These are phyloP conservation scores for Clavispora carvajalis DNA, from an alignment of 805 yeast species.

Conservation along the genomic window DNA sequence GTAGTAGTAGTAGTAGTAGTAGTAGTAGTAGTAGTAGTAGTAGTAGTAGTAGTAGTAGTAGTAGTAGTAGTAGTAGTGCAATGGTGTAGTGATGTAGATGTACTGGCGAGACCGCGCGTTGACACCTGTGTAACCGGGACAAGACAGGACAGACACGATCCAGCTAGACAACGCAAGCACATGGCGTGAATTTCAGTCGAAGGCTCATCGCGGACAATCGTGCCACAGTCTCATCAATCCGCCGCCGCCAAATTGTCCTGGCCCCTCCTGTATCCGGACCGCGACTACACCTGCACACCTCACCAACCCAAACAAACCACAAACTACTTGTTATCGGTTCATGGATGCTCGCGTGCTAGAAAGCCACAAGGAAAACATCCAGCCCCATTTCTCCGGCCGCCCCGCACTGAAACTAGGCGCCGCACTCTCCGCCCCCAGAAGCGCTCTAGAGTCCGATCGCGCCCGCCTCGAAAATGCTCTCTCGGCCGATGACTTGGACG, in stretches of 20 bases:
- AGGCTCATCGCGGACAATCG: too few species aligned
- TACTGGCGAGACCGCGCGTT: too few species aligned
- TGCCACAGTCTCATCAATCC: too few species aligned
- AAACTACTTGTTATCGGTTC: neutral
- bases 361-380: constrained; percentile 69
- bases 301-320: neutral
- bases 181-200: too few species aligned
- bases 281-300: neutral
- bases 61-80: too few species aligned
- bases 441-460: constrained; percentile 23
- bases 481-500: constrained; percentile 57
- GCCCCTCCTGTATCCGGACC: too few species aligned
- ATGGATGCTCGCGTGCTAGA: constrained; percentile 24
- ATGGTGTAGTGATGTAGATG: neutral
- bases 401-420: constrained; percentile 55
- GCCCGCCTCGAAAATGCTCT: constrained; percentile 23
- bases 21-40: too few species aligned
- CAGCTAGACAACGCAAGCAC: too few species aligned
- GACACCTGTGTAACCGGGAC: neutral
- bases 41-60: too few species aligned
- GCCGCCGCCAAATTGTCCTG: too few species aligned
- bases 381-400: constrained; percentile 62
- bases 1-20: too few species aligned
- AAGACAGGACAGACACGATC: too few species aligned
- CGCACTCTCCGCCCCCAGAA: constrained; percentile 24